phyloP scores from a whole-genome alignment of 208 protist species.

The Leishmania arabica region DNA sequence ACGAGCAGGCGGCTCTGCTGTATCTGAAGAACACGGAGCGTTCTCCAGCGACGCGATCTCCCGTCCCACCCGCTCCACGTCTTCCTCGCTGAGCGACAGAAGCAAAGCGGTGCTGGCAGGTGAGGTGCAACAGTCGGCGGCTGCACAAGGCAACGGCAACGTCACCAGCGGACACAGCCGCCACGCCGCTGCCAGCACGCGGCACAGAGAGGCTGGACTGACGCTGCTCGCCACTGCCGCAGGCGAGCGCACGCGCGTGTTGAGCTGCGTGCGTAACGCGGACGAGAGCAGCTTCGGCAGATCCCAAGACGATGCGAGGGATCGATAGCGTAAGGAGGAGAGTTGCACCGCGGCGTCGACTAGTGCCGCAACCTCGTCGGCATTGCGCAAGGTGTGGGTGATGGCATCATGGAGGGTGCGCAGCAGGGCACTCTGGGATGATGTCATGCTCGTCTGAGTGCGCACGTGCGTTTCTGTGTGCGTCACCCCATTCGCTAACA shows the following conservation, averaged over 20 bases:
- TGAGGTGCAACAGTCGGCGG: not conserved
- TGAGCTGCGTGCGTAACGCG: slow-evolving; percentile 23
- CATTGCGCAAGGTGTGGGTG: slow-evolving; percentile 18
- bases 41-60: not conserved
- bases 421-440: not conserved
- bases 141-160: slow-evolving; percentile 6
- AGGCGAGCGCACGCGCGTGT: slow-evolving; percentile 4
- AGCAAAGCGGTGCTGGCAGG: not conserved
- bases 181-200: slow-evolving; percentile 12
- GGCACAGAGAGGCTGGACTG: slow-evolving; percentile 5
- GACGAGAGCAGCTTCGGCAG: slow-evolving; percentile 32
- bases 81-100: slow-evolving; percentile 1
- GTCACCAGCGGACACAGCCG: slow-evolving; percentile 16
- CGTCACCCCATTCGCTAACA: not conserved
- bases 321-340: not conserved
- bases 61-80: not conserved
- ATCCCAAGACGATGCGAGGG: slow-evolving; percentile 31
- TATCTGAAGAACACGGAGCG: not conserved
- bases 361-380: slow-evolving; percentile 17
- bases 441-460: slow-evolving; percentile 4
- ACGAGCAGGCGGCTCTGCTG: not conserved
- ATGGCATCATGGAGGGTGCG: slow-evolving; percentile 16
- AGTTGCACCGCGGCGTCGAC: slow-evolving; percentile 18
- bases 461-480: not conserved
- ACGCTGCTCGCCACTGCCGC: not conserved